Conservation (phyloP, 2,329 filamentous ascomycete species). For the Phaeosphaeriaceae sp. region DNA sequence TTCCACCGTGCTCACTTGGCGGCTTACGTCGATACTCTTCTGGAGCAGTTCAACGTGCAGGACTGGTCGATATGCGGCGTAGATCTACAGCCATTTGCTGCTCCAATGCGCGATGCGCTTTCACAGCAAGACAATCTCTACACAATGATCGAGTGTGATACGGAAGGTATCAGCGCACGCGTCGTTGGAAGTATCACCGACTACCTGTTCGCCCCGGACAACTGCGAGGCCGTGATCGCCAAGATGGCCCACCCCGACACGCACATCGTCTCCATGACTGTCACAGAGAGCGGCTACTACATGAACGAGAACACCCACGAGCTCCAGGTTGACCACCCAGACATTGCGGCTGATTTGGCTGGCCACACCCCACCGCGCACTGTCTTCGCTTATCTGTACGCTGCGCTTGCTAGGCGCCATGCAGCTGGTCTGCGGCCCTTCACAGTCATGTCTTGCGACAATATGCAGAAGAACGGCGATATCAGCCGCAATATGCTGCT, state of each 20-base stretch:
- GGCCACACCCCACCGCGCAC: slow-evolving; percentile 31
- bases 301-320: slow-evolving; percentile 40
- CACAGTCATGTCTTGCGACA: slow-evolving; percentile 40
- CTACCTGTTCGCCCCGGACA: slow-evolving; percentile 38
- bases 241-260: slow-evolving; percentile 40
- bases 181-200: slow-evolving; percentile 36
- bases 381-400: slow-evolving; percentile 35
- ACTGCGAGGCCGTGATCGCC: slow-evolving; percentile 34
- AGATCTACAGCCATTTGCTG: slow-evolving; percentile 35
- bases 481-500: slow-evolving; percentile 37
- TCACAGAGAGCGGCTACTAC: slow-evolving; percentile 40
- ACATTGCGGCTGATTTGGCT: slow-evolving; percentile 32
- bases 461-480: slow-evolving; percentile 40
- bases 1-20: slow-evolving; percentile 39
- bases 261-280: slow-evolving; percentile 39
- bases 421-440: slow-evolving; percentile 35
- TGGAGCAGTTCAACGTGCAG: slow-evolving; percentile 31
- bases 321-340: slow-evolving; percentile 32
- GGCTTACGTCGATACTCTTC: slow-evolving; percentile 34
- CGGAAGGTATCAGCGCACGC: slow-evolving; percentile 29
- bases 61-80: slow-evolving; percentile 41
- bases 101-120: slow-evolving; percentile 33
- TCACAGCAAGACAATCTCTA: slow-evolving; percentile 35
- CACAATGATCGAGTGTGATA: slow-evolving; percentile 35
- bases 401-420: slow-evolving; percentile 32